Evolutionary conservation across 495 filamentous ascomycete species (phyloP), one percentile per base, ranked within the genome.

Genomic region (Aspergillus sclerotioniger): DNA sequence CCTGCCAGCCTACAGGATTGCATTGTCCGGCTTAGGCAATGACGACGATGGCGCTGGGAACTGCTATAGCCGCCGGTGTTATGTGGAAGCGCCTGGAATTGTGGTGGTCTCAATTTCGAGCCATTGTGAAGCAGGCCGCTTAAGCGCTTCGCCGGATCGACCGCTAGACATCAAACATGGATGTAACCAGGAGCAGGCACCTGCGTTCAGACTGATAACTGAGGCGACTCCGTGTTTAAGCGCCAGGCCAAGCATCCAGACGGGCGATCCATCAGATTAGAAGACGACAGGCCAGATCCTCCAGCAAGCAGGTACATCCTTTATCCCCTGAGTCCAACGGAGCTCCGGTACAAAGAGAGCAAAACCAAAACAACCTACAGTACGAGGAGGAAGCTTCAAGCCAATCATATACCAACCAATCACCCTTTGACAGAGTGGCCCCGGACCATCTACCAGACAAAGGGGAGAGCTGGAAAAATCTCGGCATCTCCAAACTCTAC

Each of bases 21-120:
- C 25, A 32, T 12, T 16, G 47, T 31, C 47, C n/a, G 6, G 28
- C 21, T 15, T 6, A 25, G 9, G 31, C 16, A 15, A 50, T 50
- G 47, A 50, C 47, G 25, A 32, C 25, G 10, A 50, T 50, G 25
- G 47, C 47, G 47, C 31, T 16, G 31, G 47, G 47, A 50, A 50
- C 47, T 50, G 32, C 47, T 50, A 50, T 50, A 50, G 20, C 31
- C 29, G 20, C 10, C 13, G 21, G 2, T 15, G n/a, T 15, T 32
- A 32, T 50, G 31, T 28, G 47, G 47, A 50, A 29, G 46, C 10
- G 9, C 13, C 46, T 49, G 46, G 46, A 29, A 49, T 3, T 15
- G 3, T 28, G 47, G 7, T 15, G 25, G 15, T 28, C 47, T 16
- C 47, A 50, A 50, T 31, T 50, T 50, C 47, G n/a, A 6, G 28